phyloP scores from a whole-genome alignment of 306 rosid genomes.

The Pachyrhizus erosus region DNA sequence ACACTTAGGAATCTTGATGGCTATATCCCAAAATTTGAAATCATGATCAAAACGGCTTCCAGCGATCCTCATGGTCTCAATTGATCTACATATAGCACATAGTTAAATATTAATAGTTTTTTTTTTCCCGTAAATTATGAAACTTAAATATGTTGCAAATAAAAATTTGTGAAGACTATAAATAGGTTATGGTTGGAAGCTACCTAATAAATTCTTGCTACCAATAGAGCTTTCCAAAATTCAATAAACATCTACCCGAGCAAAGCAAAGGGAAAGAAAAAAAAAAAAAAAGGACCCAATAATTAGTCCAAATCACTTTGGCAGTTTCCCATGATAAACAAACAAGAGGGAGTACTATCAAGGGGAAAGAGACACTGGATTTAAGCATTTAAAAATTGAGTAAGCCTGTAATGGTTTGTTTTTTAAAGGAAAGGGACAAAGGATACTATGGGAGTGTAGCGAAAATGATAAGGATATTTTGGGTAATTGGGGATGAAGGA shows the following conservation, averaged over 20 bases:
- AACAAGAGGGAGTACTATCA: constrained; percentile 41
- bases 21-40: constrained; percentile 28
- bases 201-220: background rate
- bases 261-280: background rate
- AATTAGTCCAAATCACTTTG: constrained; percentile 36
- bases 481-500: constrained; percentile 41
- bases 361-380: constrained; percentile 42
- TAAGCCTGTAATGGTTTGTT: constrained; percentile 26
- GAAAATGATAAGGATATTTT: constrained; percentile 50
- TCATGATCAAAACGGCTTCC: constrained; percentile 1
- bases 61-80: no score
- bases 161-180: no score
- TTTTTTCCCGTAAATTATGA: no score
- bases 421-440: constrained; percentile 45
- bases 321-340: constrained; percentile 17
- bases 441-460: constrained; percentile 18
- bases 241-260: background rate
- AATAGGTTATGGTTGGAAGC: no score
- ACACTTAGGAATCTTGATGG: constrained; percentile 21
- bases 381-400: background rate
- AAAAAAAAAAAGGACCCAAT: background rate
- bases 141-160: no score
- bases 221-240: constrained; percentile 21
- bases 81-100: no score
- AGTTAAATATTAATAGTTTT: no score